These are phyloP conservation scores for Tetrapisispora arboricola DNA, from an alignment of 805 yeast genomes.

Conservation along the genomic window DNA sequence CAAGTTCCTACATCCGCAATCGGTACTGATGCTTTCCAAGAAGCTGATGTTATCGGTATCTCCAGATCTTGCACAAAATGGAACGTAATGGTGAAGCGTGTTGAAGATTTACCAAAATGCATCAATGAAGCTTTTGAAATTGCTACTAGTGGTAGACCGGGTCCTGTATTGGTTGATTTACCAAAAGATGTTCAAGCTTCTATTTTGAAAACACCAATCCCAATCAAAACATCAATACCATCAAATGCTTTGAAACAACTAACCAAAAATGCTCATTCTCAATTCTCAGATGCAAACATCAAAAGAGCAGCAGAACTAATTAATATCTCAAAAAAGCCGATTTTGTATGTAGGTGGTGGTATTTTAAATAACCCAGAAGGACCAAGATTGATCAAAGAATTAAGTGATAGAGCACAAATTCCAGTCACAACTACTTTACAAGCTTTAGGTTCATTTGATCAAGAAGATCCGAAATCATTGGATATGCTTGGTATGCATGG, in stretches of 20 bases:
- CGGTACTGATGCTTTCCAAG: constrained; percentile 99
- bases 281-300: constrained; percentile 65
- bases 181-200: constrained; percentile 98
- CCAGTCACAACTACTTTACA: constrained; percentile 96
- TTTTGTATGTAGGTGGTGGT: constrained; percentile 90
- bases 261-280: constrained; percentile 59
- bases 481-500: constrained; percentile 99
- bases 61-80: constrained; percentile 96
- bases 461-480: constrained; percentile 76
- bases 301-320: constrained; percentile 67
- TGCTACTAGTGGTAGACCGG: constrained; percentile 93
- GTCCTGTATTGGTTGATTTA: constrained; percentile 94
- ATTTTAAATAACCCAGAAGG: constrained; percentile 71
- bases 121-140: constrained; percentile 98
- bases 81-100: constrained; percentile 96
- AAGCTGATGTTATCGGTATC: constrained; percentile 95
- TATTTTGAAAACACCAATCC: constrained; percentile 75
- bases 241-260: constrained; percentile 55
- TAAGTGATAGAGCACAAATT: constrained; percentile 81
- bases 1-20: constrained; percentile 94
- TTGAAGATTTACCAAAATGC: constrained; percentile 88
- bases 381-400: constrained; percentile 65
- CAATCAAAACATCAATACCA: constrained; percentile 68
- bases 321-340: constrained; percentile 76
- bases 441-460: constrained; percentile 91